Conservation (phyloP, 1,284 basidiomycete genomes). For the Rhodotorula mucilaginosa region DNA sequence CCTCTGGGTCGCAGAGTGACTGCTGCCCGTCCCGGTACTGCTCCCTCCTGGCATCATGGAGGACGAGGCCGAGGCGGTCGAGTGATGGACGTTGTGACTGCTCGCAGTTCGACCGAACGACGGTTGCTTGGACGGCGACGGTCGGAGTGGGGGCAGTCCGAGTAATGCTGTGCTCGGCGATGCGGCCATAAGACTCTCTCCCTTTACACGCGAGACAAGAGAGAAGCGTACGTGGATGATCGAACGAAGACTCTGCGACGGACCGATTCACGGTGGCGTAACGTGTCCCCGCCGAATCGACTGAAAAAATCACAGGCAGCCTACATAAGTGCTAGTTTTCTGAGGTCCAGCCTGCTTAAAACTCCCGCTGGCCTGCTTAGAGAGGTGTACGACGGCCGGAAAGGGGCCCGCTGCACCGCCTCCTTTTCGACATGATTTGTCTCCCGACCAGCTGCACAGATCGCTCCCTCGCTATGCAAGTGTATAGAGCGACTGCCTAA, state of each 20-base stretch:
- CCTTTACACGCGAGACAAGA: not conserved
- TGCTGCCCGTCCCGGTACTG: no score
- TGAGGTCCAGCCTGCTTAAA: no score
- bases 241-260: not conserved
- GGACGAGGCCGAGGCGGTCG: not conserved
- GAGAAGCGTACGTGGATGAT: no score
- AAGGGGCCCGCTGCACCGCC: not conserved
- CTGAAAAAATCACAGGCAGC: no score
- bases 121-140: constrained; percentile 16
- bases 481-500: not conserved
- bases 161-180: constrained; percentile 16
- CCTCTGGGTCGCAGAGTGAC: constrained; percentile 12
- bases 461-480: no score
- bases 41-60: not conserved
- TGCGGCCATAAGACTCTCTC: constrained; percentile 2
- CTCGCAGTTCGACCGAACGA: constrained; percentile 16
- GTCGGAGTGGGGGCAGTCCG: constrained; percentile 24
- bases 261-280: no score
- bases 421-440: no score
- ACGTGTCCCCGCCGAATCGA: no score
- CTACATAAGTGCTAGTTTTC: no score
- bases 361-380: no score
- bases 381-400: not conserved
- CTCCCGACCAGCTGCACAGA: no score
- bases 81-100: not conserved